These are phyloP conservation scores for Hippophae rhamnoides DNA, from an alignment of 306 rosid species.

Conservation along the genomic window DNA sequence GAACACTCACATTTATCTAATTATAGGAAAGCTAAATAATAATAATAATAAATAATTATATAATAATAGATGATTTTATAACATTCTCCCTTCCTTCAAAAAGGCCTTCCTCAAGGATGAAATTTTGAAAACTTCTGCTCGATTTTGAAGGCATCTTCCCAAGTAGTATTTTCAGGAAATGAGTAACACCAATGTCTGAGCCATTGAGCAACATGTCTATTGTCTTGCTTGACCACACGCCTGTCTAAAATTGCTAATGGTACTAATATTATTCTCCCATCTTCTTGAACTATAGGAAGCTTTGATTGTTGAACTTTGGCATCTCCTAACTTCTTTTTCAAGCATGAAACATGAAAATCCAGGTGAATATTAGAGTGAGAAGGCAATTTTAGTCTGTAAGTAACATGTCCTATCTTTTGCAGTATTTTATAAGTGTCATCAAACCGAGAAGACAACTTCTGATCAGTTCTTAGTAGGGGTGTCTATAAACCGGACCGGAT, in stretches of 20 bases:
- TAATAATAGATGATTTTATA: not conserved
- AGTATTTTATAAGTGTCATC: not conserved
- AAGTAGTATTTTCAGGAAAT: conserved; percentile 1
- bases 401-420: not conserved
- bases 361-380: not conserved
- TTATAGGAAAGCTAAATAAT: too few relatives aligned
- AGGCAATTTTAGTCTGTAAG: not conserved
- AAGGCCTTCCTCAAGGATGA: conserved; percentile 7
- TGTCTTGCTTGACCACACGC: not conserved
- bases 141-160: not conserved
- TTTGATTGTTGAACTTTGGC: not conserved
- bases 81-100: not conserved
- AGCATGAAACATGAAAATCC: conserved; percentile 3
- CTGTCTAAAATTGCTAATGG: not conserved
- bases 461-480: too few relatives aligned
- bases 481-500: too few relatives aligned
- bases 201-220: not conserved
- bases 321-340: conserved; percentile 1
- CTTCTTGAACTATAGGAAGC: not conserved
- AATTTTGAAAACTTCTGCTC: not conserved
- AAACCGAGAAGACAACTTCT: not conserved
- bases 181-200: conserved; percentile 2
- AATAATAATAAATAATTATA: too few relatives aligned
- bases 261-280: not conserved
- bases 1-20: too few relatives aligned